phyloP scores from a whole-genome alignment of 257 asterid species.

The Galeopsis tetrahit region DNA sequence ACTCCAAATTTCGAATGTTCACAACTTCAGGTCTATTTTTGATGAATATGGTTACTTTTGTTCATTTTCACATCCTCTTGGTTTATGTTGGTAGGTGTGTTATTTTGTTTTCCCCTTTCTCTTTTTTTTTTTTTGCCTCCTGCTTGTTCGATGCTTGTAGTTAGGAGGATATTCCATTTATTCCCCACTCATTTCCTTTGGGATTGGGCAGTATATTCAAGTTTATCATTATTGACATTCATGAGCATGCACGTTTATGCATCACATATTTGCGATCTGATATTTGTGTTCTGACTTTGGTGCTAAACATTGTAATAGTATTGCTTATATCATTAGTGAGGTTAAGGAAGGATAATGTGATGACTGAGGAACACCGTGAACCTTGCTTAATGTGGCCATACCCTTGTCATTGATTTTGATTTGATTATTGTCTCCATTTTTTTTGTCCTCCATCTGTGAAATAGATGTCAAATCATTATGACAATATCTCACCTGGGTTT shows the following conservation, averaged over 20 bases:
- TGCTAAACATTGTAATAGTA: background rate
- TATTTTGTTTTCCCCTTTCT: background rate
- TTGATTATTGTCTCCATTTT: background rate
- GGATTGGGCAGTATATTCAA: background rate
- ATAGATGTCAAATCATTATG: constrained; percentile 7
- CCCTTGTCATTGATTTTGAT: constrained; percentile 11
- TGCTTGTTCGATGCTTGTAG: background rate
- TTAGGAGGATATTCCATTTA: background rate
- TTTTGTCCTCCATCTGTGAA: background rate
- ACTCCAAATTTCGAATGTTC: constrained; percentile 94
- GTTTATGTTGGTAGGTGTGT: background rate
- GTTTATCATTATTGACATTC: background rate
- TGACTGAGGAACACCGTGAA: background rate
- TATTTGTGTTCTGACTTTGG: constrained; percentile 1
- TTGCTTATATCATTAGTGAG: background rate
- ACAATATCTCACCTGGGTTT: constrained; percentile 42
- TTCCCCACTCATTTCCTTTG: background rate
- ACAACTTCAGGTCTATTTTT: constrained; percentile 80
- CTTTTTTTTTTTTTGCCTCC: background rate
- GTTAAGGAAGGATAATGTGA: background rate
- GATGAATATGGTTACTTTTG: constrained; percentile 1
- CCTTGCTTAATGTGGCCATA: background rate
- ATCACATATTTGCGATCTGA: background rate
- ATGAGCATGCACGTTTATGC: background rate
- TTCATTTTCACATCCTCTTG: background rate